Percentiles rank a stretch among this genome's conserved stretches.
Conservation (phyloP, 768 basidiomycete genomes). For the Suillus sp. region DNA sequence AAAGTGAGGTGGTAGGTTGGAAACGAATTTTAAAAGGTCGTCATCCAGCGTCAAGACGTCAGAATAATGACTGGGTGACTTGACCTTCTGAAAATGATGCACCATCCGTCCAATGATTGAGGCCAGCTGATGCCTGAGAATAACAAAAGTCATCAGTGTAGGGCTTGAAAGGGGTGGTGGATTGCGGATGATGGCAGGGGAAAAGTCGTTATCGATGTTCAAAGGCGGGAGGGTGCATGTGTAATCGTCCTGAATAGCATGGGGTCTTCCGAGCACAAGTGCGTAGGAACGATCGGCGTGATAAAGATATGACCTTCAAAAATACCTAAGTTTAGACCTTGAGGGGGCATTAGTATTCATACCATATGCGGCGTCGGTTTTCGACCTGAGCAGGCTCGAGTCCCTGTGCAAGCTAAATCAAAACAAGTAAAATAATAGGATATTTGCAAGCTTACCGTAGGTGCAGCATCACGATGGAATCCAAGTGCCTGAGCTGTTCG, state of each 20-base stretch:
- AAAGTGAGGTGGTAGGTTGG: slow-evolving; percentile 77
- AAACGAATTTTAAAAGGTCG: slow-evolving; percentile 76
- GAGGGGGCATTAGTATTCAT: slow-evolving; percentile 19
- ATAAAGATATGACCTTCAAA: slow-evolving; percentile 79
- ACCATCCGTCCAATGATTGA: slow-evolving; percentile 87
- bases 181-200: slow-evolving; percentile 45
- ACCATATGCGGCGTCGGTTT: slow-evolving; percentile 91
- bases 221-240: slow-evolving; percentile 79
- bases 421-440: slow-evolving; percentile 8
- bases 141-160: slow-evolving; percentile 85
- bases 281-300: slow-evolving; percentile 94
- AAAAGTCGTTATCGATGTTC: slow-evolving; percentile 68
- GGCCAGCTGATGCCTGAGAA: slow-evolving; percentile 81
- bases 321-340: slow-evolving; percentile 13
- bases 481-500: slow-evolving; percentile 93
- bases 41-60: slow-evolving; percentile 85
- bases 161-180: slow-evolving; percentile 66
- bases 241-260: slow-evolving; percentile 87
- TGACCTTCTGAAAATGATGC: slow-evolving; percentile 90
- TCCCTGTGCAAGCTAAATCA: slow-evolving; percentile 43
- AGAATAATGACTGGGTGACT: slow-evolving; percentile 74
- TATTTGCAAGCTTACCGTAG: slow-evolving; percentile 56
- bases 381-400: slow-evolving; percentile 79
- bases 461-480: slow-evolving; percentile 84
- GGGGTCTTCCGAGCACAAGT: slow-evolving; percentile 86